Evolutionary conservation across 2,329 filamentous ascomycete genomes (phyloP).

Genomic region (Microsporum audouinii): DNA sequence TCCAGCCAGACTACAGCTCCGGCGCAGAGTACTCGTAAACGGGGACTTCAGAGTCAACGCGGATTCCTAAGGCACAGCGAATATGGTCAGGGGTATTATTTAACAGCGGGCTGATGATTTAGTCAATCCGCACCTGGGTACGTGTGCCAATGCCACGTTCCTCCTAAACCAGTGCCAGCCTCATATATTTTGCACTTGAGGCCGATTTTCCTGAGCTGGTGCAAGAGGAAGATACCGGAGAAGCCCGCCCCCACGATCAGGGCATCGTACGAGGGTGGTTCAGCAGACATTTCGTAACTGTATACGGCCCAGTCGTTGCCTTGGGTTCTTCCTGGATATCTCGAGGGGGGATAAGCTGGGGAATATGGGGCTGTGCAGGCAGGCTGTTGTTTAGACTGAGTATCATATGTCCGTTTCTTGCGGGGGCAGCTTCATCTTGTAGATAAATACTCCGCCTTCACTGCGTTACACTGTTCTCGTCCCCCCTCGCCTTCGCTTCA

Average conservation of each 20-base stretch:
- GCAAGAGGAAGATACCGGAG: slow-evolving; percentile 41
- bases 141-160: slow-evolving; percentile 47
- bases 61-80: slow-evolving; percentile 27
- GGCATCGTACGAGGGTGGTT: slow-evolving; percentile 14
- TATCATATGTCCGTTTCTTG: background rate
- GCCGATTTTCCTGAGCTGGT: slow-evolving; percentile 42
- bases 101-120: background rate
- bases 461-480: background rate
- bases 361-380: background rate
- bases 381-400: background rate
- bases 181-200: slow-evolving; percentile 42
- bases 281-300: background rate
- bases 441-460: background rate
- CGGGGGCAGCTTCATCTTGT: background rate
- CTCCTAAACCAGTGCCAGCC: slow-evolving; percentile 41
- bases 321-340: background rate
- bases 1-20: slow-evolving; percentile 37
- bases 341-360: background rate
- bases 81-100: background rate
- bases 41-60: slow-evolving; percentile 45
- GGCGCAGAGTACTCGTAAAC: slow-evolving; percentile 45
- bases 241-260: slow-evolving; percentile 24
- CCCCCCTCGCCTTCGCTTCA: background rate
- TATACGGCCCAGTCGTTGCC: background rate
- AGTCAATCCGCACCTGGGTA: slow-evolving; percentile 36